Evolutionary conservation across 2,329 filamentous ascomycete species (phyloP).

Genomic region (Chaetomium globosum): DNA sequence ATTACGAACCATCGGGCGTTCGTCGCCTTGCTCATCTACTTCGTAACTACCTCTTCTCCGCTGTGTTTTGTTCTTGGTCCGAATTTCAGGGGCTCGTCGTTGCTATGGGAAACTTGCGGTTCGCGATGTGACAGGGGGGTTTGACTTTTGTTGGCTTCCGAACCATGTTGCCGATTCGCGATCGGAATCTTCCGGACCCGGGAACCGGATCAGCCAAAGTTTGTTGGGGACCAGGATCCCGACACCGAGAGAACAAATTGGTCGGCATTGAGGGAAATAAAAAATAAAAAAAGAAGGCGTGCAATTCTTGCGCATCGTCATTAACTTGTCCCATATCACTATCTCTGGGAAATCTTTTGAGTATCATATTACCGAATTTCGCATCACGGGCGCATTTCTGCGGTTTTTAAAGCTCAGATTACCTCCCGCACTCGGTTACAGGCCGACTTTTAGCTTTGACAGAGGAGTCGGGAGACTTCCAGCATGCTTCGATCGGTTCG

Average conservation of each 20-base stretch:
- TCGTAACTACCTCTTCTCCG: too few relatives aligned
- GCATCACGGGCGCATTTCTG: constrained; percentile 11
- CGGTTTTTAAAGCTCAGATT: constrained; percentile 11
- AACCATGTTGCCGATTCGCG: constrained; percentile 18
- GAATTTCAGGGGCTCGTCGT: constrained; percentile 15
- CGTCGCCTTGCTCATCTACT: not conserved
- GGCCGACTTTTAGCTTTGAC: constrained; percentile 8
- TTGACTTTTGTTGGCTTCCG: constrained; percentile 16
- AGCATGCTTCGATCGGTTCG: constrained; percentile 46
- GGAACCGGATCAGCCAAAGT: constrained; percentile 20
- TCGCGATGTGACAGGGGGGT: constrained; percentile 5
- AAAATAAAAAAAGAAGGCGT: constrained; percentile 14
- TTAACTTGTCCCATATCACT: constrained; percentile 7
- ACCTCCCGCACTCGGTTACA: constrained; percentile 22
- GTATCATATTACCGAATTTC: constrained; percentile 11
- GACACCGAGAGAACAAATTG: constrained; percentile 12
- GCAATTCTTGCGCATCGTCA: constrained; percentile 17
- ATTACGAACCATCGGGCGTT: not conserved
- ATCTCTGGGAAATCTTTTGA: not conserved
- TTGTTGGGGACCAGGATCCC: constrained; percentile 24
- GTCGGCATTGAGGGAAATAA: constrained; percentile 22
- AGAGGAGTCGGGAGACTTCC: constrained; percentile 23
- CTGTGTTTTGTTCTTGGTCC: not conserved
- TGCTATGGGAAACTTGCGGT: constrained; percentile 4
- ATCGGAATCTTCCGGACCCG: constrained; percentile 27